These are phyloP conservation scores for Clitocybe nebularis DNA, from an alignment of 1,284 basidiomycete genomes.

Conservation along the genomic window DNA sequence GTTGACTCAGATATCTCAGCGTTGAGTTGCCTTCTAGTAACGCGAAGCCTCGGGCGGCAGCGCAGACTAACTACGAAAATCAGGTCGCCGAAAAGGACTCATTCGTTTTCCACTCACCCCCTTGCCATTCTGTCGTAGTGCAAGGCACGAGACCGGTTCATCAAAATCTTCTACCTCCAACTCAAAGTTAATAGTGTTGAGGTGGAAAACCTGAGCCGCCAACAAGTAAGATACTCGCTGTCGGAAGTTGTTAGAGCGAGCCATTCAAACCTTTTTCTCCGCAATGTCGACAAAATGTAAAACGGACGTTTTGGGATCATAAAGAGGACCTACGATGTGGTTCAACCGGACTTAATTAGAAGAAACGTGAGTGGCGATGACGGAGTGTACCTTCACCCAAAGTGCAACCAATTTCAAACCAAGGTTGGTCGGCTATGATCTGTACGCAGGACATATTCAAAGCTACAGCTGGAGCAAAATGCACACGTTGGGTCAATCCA, in stretches of 20 bases:
- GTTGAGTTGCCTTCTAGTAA: constrained; percentile 39
- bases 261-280: constrained; percentile 46
- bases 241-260: too few species aligned
- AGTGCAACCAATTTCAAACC: constrained; percentile 53
- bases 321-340: constrained; percentile 49
- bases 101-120: constrained; percentile 35
- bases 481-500: constrained; percentile 2
- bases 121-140: constrained; percentile 38
- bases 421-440: constrained; percentile 37
- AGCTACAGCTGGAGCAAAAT: not conserved
- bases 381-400: constrained; percentile 56
- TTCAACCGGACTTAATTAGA: constrained; percentile 7
- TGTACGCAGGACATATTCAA: constrained; percentile 18
- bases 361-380: constrained; percentile 3
- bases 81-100: constrained; percentile 1
- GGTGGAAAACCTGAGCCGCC: constrained; percentile 58
- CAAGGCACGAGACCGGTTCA: constrained; percentile 51
- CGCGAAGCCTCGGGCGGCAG: constrained; percentile 51
- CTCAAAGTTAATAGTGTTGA: constrained; percentile 36
- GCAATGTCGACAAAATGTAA: constrained; percentile 69
- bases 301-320: constrained; percentile 46
- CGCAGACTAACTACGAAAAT: constrained; percentile 47
- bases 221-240: too few species aligned
- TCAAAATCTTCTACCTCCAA: constrained; percentile 44
- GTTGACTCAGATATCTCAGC: constrained; percentile 45